Evolutionary conservation across 495 filamentous ascomycete species (phyloP), one percentile per base, ranked within the genome.

Genomic region (Hyaloscypha variabilis): DNA sequence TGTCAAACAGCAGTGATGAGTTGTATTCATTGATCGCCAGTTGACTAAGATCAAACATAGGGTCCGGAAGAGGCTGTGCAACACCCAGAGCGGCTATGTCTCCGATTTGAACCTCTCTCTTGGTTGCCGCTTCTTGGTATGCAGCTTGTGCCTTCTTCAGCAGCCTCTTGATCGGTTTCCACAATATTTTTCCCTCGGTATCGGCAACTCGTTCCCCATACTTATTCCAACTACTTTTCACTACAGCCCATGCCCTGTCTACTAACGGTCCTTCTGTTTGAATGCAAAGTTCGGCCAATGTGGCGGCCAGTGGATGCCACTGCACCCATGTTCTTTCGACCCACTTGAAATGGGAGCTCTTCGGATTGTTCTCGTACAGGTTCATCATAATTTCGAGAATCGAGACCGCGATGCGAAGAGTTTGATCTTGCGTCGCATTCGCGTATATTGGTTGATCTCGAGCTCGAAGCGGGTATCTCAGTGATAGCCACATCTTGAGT

Each of bases 211-310:
- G 73, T 11, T 65, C 61, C 13, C 77, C 75, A 82, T 77, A 81
- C 46, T 80, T 75, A 23, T 76, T 69, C 65, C 81, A 86, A 0
- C 82, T 63, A 0, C 66, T 67, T 25, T 82, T 80, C 26, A 90
- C 78, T 0, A 87, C 82, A 19, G 72, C 73, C 88, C 88, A 91
- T 13, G 88, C 88, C 17, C 87, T 78, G 39, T 88, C 85, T 3
- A 86, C 86, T 3, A 84, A 63, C 19, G 82, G 83, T 51, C 86
- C 85, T 52, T 82, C 76, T 8, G 83, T 83, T 23, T 85, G 85
- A 13, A 86, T 79, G 67, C 87, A 89, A 10, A 91, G 78, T 68
- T 90, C 88, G 1, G 85, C 80, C 31, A 89, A 70, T 24, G 28
- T 75, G 71, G 85, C 85, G 8, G 82, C 83, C n/a, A 88, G 74